A percentile compares a stretch with the other conserved stretches of the same genome.
Evolutionary conservation across 306 rosid genomes (phyloP).

Genomic region (Arachis stenosperma): DNA sequence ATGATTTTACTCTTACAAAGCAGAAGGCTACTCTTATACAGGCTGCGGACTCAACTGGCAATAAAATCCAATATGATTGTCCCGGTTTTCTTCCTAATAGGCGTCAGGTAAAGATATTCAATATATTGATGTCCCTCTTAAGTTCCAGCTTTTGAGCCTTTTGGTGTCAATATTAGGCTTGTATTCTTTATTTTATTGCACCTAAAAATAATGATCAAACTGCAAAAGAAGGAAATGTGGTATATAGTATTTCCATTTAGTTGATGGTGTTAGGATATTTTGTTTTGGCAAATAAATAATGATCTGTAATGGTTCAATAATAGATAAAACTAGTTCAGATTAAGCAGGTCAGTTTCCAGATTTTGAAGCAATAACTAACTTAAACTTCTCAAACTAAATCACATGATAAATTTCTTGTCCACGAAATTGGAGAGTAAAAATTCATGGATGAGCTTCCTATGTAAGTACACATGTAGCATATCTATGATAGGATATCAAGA

Average conservation of each 20-base stretch:
- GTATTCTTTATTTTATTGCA: constrained; percentile 13
- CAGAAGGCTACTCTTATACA: constrained; percentile 73
- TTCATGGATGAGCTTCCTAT: no score
- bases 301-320: constrained; percentile 2
- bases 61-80: constrained; percentile 91
- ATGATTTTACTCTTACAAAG: constrained; percentile 72
- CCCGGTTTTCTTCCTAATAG: constrained; percentile 85
- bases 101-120: constrained; percentile 75
- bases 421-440: no score
- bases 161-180: constrained; percentile 13
- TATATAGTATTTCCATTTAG: constrained; percentile 24
- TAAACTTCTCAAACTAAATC: background rate
- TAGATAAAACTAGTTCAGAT: background rate
- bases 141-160: background rate
- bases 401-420: no score
- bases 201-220: background rate
- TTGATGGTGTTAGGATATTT: background rate
- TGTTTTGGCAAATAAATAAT: constrained; percentile 8
- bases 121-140: background rate
- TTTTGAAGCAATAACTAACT: constrained; percentile 12
- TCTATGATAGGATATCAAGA: no score
- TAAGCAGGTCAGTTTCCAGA: constrained; percentile 17
- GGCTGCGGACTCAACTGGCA: constrained; percentile 87
- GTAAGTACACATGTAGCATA: no score
- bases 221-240: constrained; percentile 23